Base-by-base conservation (phyloP, 2,329 filamentous ascomycete species). In the Penicillium sp. region DNA sequence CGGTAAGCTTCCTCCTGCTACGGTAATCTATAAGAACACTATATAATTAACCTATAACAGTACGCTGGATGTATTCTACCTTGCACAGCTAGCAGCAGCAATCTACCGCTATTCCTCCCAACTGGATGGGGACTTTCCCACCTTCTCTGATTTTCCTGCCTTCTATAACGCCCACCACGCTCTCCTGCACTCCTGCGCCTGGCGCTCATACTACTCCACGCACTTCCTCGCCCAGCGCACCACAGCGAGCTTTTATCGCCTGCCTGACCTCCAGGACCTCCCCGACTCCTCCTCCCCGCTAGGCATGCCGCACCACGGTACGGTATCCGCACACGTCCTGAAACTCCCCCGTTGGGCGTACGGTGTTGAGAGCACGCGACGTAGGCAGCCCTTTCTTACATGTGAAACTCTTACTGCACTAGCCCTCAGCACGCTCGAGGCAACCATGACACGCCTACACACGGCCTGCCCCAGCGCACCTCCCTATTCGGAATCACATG, bases 21-120 rank as follows among this genome's bases (percentile, higher is more conserved):
- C 20, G 20, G 20, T 20, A 20, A 20, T 20, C 20, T 20, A 1
- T 20, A 20, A 20, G 20, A 20, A 20, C n/a, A 41, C 38, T 41
- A 8, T 17, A 4, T 41, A 12, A 20, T 20, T 41, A 5, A 1
- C 5, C 12, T 41, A 10, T 41, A 1, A 63, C 42, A 67, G 66
- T 51, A 63, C 65, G 49, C 60, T 68, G 25, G 66, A 68, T 59
- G 22, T 67, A 50, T 68, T 68, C 59, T 66, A 67, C 59, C 58
- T 67, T 20, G 57, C 56, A 38, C 62, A 68, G 51, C 53, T 68
- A 12, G 58, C 59, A 56, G 65, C 60, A 50, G 66, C 59, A 37
- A 62, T 67, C 58, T 63, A 68, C 62, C 61, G 60, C 60, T 60
- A 49, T 17, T 56, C 61, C 50, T 15, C 53, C 39, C 59, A 62